phyloP scores from a whole-genome alignment of 306 rosid species.

The Fragaria ananassa region DNA sequence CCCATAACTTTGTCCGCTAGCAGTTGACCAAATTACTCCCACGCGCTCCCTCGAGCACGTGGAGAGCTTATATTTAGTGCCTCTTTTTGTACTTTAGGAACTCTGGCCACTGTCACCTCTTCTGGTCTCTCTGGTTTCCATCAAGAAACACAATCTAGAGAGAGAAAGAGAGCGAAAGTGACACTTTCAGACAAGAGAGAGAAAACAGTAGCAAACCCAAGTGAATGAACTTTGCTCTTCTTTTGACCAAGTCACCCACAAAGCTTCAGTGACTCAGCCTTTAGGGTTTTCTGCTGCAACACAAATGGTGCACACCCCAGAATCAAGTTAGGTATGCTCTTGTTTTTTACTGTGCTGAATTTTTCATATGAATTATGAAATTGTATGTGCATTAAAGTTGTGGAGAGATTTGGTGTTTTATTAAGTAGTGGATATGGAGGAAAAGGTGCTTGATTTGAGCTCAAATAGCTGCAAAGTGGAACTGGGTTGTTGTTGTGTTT shows the following conservation, averaged over 20 bases:
- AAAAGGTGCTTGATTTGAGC: conserved; percentile 5
- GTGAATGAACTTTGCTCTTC: conserved; percentile 32
- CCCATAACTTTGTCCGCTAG: conserved; percentile 41
- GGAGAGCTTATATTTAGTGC: neutral
- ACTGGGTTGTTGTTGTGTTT: conserved; percentile 42
- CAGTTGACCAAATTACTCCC: conserved; percentile 34
- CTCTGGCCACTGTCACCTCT: conserved; percentile 34
- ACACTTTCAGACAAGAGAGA: conserved; percentile 6
- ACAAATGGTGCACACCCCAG: conserved; percentile 22
- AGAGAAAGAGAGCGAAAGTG: conserved; percentile 14
- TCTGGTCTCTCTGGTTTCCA: conserved; percentile 40
- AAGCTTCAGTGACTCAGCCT: conserved; percentile 25
- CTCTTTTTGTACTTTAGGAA: conserved; percentile 46
- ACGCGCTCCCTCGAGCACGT: conserved; percentile 44
- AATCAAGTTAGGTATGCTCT: conserved; percentile 50
- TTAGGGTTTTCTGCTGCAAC: conserved; percentile 33
- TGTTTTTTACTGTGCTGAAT: neutral
- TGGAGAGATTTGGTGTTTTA: conserved; percentile 5
- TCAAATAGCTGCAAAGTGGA: conserved; percentile 28
- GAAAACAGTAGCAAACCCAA: conserved; percentile 4
- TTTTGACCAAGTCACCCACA: conserved; percentile 20
- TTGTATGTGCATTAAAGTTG: conserved; percentile 16
- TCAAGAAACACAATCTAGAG: conserved; percentile 17
- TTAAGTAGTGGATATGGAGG: conserved; percentile 18
- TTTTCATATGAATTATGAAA: conserved; percentile 20